Conservation (phyloP, 2,329 filamentous ascomycete genomes). For the Epicoccum nigrum region DNA sequence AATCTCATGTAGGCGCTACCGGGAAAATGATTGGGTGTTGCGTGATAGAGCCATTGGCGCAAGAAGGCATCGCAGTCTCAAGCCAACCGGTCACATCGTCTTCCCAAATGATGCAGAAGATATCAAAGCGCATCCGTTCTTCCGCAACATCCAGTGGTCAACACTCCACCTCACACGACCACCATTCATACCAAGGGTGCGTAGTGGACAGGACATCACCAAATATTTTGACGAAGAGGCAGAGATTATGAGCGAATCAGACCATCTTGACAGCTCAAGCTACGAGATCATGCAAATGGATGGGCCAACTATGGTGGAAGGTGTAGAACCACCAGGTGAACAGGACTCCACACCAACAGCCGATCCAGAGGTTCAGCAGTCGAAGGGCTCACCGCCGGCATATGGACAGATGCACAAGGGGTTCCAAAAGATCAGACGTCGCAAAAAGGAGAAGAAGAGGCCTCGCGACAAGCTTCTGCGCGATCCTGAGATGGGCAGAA, state of each 20-base stretch:
- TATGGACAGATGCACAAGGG: constrained; percentile 13
- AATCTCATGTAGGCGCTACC: constrained; percentile 77
- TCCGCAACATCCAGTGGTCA: constrained; percentile 79
- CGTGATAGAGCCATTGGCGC: constrained; percentile 32
- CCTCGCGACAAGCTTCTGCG: constrained; percentile 84
- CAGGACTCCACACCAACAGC: not conserved
- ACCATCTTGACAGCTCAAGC: constrained; percentile 46
- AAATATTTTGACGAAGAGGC: constrained; percentile 90
- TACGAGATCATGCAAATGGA: constrained; percentile 27
- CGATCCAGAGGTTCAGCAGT: not conserved
- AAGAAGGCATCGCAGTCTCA: constrained; percentile 36
- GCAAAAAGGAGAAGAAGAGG: constrained; percentile 73
- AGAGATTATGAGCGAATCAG: constrained; percentile 58
- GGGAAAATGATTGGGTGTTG: constrained; percentile 63
- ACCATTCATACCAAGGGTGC: constrained; percentile 79
- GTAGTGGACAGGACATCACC: constrained; percentile 60
- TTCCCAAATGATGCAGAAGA: constrained; percentile 85
- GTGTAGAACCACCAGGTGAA: constrained; percentile 6
- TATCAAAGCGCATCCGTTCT: constrained; percentile 89
- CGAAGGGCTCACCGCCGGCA: not conserved
- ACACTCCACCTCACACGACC: constrained; percentile 72
- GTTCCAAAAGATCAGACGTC: constrained; percentile 48
- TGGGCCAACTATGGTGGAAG: not conserved
- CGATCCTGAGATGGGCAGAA: constrained; percentile 68
- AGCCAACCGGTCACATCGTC: constrained; percentile 66